A percentile compares a stretch with the other conserved stretches of the same genome.
These are phyloP conservation scores for Debaryomyces fabryi DNA, from an alignment of 1,139 yeast species.

Conservation along the genomic window DNA sequence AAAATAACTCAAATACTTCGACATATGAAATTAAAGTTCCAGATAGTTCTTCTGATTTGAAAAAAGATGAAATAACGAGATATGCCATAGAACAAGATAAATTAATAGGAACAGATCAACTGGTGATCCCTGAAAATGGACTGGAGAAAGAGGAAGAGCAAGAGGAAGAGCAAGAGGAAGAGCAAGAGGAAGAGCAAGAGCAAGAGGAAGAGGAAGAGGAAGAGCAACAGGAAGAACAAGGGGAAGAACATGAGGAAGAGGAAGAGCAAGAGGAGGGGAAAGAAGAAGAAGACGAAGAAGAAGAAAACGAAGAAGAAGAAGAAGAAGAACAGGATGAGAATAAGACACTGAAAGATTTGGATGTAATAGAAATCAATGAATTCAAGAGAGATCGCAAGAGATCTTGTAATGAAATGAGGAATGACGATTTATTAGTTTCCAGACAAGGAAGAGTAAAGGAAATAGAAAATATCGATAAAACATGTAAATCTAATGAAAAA, in stretches of 20 bases:
- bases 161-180: not conserved
- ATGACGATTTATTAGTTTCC: not conserved
- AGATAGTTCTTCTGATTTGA: not conserved
- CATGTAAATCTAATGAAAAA: not conserved
- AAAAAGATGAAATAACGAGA: not conserved
- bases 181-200: conserved; percentile 12
- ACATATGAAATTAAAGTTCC: not conserved
- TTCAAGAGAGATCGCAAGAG: not conserved
- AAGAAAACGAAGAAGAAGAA: conserved; percentile 13
- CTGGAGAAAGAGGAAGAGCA: not conserved
- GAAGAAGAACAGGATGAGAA: conserved; percentile 1
- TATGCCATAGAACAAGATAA: not conserved
- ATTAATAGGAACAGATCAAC: not conserved
- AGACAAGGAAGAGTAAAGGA: not conserved
- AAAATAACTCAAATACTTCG: not conserved
- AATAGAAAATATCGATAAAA: not conserved
- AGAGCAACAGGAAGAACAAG: conserved; percentile 9
- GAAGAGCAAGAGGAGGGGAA: conserved; percentile 11
- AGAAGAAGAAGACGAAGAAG: conserved; percentile 20
- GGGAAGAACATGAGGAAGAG: conserved; percentile 11
- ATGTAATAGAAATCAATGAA: not conserved
- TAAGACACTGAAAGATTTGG: not conserved
- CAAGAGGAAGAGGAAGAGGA: conserved; percentile 15
- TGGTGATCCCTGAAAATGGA: not conserved
- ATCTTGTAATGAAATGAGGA: not conserved